Base-by-base conservation (phyloP, 2,329 filamentous ascomycete species). In the Ampelomyces quisqualis region DNA sequence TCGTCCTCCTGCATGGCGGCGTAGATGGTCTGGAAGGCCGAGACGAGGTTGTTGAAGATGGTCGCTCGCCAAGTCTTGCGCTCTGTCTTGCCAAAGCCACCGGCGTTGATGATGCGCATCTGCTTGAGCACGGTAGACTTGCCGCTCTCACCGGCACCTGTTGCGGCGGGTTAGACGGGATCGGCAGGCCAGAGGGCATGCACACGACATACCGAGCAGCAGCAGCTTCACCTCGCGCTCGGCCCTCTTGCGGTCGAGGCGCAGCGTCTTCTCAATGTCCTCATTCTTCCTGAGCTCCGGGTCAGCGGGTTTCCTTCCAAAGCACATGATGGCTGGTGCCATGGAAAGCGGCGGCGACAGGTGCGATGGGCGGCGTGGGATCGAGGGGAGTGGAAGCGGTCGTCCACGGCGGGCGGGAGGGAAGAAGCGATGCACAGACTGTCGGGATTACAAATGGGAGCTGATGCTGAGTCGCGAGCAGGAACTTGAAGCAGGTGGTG, bases 71-170 rank as follows among this genome's bases (percentile, higher is more conserved):
- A 95, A 76, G 96, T 89, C 53, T 94, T 82, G 69, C 90, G 88
- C 70, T 97, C 93, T 51, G 81, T 83, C 60, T 88, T 86, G 62
- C 83, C 88, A 73, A 97, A 97, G 35, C 93, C 91, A 69, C 90
- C 84, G 10, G 89, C 84, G 69, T 97, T 93, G 58, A 98, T 96
- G 70, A 98, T 84, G 69, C 91, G 91, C 93, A 98, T 97, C 77
- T 97, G 91, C 75, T 97, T 97, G 53, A 97, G 81, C 45, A 97
- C 90, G 1, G 91, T 97, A 7, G 91, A 96, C 73, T 97, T 97
- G 53, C 91, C 88, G 44, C 86, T 93, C 73, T 97, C 91, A 65
- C 91, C 91, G 60, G 91, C 91, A 69, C 91, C 90, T 96, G 57
- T 51, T 51, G 26, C 26, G n/a, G 24, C 39, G 40, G 35, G 24